Conservation (phyloP, 495 filamentous ascomycete species). For the Aspergillus avenaceus region DNA sequence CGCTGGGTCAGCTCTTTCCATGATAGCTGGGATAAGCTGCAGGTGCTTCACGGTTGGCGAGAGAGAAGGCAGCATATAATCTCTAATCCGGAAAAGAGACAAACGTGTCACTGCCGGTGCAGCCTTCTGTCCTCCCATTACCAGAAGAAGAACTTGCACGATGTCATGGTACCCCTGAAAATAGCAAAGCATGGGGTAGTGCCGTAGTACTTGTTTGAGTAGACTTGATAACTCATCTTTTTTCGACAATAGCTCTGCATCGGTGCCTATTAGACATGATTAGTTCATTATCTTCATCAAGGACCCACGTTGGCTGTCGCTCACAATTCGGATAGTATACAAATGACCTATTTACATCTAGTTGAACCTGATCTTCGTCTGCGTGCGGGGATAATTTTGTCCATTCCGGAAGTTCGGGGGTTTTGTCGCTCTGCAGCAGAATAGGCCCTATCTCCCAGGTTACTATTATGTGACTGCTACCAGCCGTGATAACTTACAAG, state of each 20-base stretch:
- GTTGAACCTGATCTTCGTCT: slow-evolving; percentile 84
- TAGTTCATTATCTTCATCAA: no score
- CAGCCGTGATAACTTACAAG: slow-evolving; percentile 61
- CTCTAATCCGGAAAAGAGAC: slow-evolving; percentile 83
- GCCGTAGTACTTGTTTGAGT: slow-evolving; percentile 71
- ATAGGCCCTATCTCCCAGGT: slow-evolving; percentile 61
- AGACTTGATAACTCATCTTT: slow-evolving; percentile 70
- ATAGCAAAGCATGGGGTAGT: slow-evolving; percentile 84
- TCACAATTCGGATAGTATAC: slow-evolving; percentile 88
- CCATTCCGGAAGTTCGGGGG: slow-evolving; percentile 39
- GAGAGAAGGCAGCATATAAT: slow-evolving; percentile 96
- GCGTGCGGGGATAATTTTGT: slow-evolving; percentile 57
- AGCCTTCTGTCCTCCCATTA: slow-evolving; percentile 58
- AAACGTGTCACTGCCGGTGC: slow-evolving; percentile 65
- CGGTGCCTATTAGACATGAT: slow-evolving; percentile 27
- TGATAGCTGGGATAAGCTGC: slow-evolving; percentile 75
- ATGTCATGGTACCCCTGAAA: slow-evolving; percentile 99
- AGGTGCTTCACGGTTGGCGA: slow-evolving; percentile 76
- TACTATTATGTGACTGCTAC: slow-evolving; percentile 4
- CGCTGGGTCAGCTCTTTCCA: slow-evolving; percentile 61
- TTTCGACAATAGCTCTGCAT: slow-evolving; percentile 56
- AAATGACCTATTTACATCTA: slow-evolving; percentile 95
- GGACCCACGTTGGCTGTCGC: no score
- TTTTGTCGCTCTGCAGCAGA: slow-evolving; percentile 57
- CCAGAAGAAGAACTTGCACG: slow-evolving; percentile 89